Conservation (phyloP, 2,329 filamentous ascomycete genomes). For the Clonostachys rhizophaga region DNA sequence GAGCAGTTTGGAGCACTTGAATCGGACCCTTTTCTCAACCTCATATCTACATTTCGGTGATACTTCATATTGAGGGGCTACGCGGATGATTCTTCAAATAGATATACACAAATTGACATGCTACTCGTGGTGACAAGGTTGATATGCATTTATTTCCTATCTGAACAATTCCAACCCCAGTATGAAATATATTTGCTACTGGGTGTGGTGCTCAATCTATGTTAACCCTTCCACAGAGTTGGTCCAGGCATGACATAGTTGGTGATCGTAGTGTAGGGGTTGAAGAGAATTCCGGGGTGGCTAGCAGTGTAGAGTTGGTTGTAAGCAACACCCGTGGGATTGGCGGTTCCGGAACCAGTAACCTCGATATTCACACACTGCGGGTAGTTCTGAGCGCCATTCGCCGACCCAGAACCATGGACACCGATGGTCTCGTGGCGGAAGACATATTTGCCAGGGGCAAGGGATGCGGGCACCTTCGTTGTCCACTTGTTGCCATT, state of each 20-base stretch:
- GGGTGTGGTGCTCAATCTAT: too few relatives aligned
- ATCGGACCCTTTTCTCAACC: too few relatives aligned
- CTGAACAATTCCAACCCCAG: too few relatives aligned
- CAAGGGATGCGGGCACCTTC: constrained; percentile 35
- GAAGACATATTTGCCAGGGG: constrained; percentile 42
- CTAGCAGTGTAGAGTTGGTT: constrained; percentile 17
- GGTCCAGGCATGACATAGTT: constrained; percentile 16
- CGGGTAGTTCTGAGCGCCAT: constrained; percentile 44
- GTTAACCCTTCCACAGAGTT: constrained; percentile 9
- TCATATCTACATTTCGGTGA: too few relatives aligned
- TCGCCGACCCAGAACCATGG: constrained; percentile 30
- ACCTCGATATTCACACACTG: constrained; percentile 54
- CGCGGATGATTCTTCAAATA: too few relatives aligned
- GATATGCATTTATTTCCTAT: too few relatives aligned
- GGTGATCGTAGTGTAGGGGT: constrained; percentile 10
- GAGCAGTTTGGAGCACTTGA: too few relatives aligned
- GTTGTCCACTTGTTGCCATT: constrained; percentile 39
- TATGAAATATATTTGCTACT: too few relatives aligned
- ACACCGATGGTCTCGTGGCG: constrained; percentile 44
- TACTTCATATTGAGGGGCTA: too few relatives aligned
- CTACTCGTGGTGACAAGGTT: too few relatives aligned
- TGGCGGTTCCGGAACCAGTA: constrained; percentile 33
- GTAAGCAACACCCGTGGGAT: constrained; percentile 15
- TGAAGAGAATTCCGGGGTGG: constrained; percentile 18
- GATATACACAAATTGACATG: too few relatives aligned